Conservation (phyloP, 306 rosid genomes). For the Trichosanthes truncata region DNA sequence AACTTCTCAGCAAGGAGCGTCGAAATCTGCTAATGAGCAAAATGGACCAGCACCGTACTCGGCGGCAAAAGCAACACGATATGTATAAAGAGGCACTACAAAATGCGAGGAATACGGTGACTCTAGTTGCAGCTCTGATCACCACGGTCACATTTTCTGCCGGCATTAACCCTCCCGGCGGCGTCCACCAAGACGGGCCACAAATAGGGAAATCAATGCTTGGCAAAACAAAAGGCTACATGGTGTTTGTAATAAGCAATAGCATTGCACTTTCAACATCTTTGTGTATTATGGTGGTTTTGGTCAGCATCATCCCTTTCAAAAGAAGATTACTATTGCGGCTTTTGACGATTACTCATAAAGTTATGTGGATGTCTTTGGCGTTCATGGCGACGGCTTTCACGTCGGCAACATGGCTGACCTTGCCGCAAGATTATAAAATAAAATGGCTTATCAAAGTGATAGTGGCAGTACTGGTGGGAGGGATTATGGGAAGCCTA, state of each 20-base stretch:
- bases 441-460: constrained; percentile 23
- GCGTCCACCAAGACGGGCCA: constrained; percentile 35
- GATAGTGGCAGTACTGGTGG: constrained; percentile 33
- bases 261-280: constrained; percentile 47
- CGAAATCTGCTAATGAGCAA: background rate
- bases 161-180: constrained; percentile 54
- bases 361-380: constrained; percentile 60
- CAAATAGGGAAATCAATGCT: constrained; percentile 33
- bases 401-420: constrained; percentile 55
- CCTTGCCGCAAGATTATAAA: constrained; percentile 29
- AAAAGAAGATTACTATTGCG: constrained; percentile 32
- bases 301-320: constrained; percentile 70
- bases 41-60: background rate
- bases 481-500: constrained; percentile 36
- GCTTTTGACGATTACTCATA: constrained; percentile 41
- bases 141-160: constrained; percentile 61
- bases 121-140: constrained; percentile 51
- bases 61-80: constrained; percentile 14
- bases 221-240: constrained; percentile 36
- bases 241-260: constrained; percentile 51
- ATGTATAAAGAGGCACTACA: constrained; percentile 50
- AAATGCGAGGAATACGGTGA: constrained; percentile 60
- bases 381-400: constrained; percentile 52
- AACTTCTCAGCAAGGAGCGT: background rate
- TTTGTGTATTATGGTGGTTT: constrained; percentile 46